Conservation (phyloP, 2,329 filamentous ascomycete species). For the Ophiostoma sp. region DNA sequence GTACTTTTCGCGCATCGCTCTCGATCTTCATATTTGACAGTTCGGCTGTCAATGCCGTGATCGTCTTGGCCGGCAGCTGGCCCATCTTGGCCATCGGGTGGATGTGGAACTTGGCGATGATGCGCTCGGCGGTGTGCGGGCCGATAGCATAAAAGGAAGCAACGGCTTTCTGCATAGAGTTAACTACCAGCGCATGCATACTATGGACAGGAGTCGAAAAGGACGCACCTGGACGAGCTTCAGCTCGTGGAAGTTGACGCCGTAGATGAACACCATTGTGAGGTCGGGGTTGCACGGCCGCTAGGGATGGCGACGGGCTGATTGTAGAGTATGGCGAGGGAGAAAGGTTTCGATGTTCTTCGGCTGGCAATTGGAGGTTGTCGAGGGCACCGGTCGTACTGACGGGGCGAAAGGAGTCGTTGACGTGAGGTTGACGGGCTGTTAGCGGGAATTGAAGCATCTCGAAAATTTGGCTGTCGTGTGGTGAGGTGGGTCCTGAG, state of each 20-base stretch:
- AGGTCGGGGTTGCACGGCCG: conserved; percentile 32
- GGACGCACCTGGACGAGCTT: conserved; percentile 71
- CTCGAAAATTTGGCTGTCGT: conserved; percentile 20
- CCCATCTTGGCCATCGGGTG: conserved; percentile 76
- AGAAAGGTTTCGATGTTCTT: background rate
- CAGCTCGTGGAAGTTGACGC: conserved; percentile 76
- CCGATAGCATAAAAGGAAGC: conserved; percentile 84
- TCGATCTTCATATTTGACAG: conserved; percentile 90
- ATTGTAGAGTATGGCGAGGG: background rate
- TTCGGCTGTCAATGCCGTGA: conserved; percentile 77
- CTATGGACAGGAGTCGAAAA: background rate
- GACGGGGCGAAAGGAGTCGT: background rate
- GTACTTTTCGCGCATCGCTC: conserved; percentile 70
- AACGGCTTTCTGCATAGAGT: conserved; percentile 56
- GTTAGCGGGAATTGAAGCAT: background rate
- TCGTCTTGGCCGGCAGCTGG: conserved; percentile 65
- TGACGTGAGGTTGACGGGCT: background rate
- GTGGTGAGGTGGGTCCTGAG: conserved; percentile 9
- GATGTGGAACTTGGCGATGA: conserved; percentile 86
- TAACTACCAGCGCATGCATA: background rate
- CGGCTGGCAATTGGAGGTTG: background rate
- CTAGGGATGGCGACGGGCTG: background rate
- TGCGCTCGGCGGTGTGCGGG: conserved; percentile 58
- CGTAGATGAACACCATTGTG: conserved; percentile 68
- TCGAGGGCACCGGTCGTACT: background rate